Evolutionary conservation across 2,329 filamentous ascomycete species (phyloP).

Genomic region (Cladophialophora bantiana): DNA sequence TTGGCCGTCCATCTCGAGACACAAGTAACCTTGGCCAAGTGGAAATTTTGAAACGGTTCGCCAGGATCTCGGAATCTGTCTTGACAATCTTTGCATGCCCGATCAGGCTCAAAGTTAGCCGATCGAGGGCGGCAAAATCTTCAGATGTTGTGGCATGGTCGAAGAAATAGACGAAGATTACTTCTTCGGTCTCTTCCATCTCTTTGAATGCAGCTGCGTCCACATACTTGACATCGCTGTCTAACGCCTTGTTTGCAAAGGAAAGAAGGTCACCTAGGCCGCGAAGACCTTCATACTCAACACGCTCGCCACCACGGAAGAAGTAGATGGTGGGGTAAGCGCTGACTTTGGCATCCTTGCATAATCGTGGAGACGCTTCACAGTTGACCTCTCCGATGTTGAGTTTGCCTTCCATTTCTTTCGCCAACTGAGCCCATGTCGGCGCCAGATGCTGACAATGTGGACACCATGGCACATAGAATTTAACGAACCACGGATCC

Average conservation of each 20-base stretch:
- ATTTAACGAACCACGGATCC: slow-evolving; percentile 98
- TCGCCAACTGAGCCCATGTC: slow-evolving; percentile 86
- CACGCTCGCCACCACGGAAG: slow-evolving; percentile 88
- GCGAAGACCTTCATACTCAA: slow-evolving; percentile 90
- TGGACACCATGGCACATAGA: slow-evolving; percentile 96
- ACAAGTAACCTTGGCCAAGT: slow-evolving; percentile 96
- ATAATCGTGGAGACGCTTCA: slow-evolving; percentile 82
- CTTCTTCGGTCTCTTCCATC: slow-evolving; percentile 90
- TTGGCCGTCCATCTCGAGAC: slow-evolving; percentile 84
- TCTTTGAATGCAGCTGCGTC: slow-evolving; percentile 77
- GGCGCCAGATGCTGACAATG: slow-evolving; percentile 94
- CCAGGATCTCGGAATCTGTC: slow-evolving; percentile 78
- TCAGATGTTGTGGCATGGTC: slow-evolving; percentile 92
- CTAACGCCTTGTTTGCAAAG: slow-evolving; percentile 85
- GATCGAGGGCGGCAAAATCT: slow-evolving; percentile 87
- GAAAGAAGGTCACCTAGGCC: slow-evolving; percentile 88
- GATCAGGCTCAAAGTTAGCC: slow-evolving; percentile 84
- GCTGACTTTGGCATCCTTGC: slow-evolving; percentile 82
- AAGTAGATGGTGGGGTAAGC: slow-evolving; percentile 91
- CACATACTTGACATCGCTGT: slow-evolving; percentile 80
- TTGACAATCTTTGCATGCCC: slow-evolving; percentile 93
- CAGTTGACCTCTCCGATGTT: slow-evolving; percentile 98
- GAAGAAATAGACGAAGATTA: slow-evolving; percentile 97
- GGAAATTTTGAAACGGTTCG: slow-evolving; percentile 88
- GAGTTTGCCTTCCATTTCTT: slow-evolving; percentile 86